Percentiles rank a stretch among this genome's conserved stretches.
phyloP scores from a whole-genome alignment of 2,329 filamentous ascomycete species.

The Ophiosphaerella narmari region DNA sequence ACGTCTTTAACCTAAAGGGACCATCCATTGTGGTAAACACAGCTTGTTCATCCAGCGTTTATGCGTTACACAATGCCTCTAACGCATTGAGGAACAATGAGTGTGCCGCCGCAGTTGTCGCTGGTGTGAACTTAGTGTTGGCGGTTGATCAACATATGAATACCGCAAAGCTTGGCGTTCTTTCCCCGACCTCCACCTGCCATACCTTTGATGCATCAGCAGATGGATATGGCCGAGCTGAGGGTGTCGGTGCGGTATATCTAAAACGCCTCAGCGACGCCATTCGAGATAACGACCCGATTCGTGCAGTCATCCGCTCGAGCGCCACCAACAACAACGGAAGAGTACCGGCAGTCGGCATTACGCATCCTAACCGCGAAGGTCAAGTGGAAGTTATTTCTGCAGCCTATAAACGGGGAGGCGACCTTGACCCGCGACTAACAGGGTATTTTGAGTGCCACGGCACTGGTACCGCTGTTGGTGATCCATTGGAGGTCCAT shows the following conservation, averaged over 20 bases:
- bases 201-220: conserved; percentile 20
- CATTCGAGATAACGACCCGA: conserved; percentile 10
- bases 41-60: conserved; percentile 23
- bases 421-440: too few species aligned
- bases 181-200: conserved; percentile 11
- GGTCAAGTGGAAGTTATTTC: conserved; percentile 8
- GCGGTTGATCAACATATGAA: too few species aligned
- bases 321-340: conserved; percentile 21
- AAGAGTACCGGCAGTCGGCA: conserved; percentile 9
- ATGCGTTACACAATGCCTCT: conserved; percentile 21
- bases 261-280: conserved; percentile 11
- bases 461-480: too few species aligned
- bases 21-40: conserved; percentile 24
- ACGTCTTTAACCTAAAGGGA: conserved; percentile 29
- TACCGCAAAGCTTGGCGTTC: background rate
- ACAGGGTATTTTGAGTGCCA: too few species aligned
- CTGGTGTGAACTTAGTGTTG: background rate
- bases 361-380: conserved; percentile 15
- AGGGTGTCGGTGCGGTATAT: conserved; percentile 19
- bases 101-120: background rate
- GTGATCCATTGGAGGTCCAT: too few species aligned
- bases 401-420: too few species aligned
- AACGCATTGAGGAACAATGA: conserved; percentile 8
- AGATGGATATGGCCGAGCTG: conserved; percentile 24
- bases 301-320: conserved; percentile 20